Base-by-base conservation (phyloP, 208 protist genomes). In the Trypanosoma caninum region DNA sequence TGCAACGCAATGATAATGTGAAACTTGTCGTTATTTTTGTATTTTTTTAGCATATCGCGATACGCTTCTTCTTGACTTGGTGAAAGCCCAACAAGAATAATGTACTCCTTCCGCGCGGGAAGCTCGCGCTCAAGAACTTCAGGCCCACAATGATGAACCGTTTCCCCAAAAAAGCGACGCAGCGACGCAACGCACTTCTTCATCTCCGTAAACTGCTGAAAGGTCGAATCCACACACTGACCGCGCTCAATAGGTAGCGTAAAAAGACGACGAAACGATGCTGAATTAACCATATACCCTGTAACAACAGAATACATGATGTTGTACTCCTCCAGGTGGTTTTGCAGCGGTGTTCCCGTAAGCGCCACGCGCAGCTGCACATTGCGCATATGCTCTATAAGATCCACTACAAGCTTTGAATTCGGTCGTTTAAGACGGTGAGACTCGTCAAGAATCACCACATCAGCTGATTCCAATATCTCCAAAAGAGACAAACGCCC, bases 281-380 rank as follows among this genome's bases (percentile, higher is more conserved):
- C 57, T 7, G 64, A 54, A 59, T 91, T 74, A 27, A 91, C 50
- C 35, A 74, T 54, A 3, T 51, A 31, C 10, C 81, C 83, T 1
- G 74, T 91, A 0, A 95, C 78, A 9, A 85, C 74, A 14, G 89
- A 80, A 57, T 89, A 69, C 90, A 97, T 96, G 8, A 88, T 79
- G 47, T 83, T 94, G 59, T 97, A 97, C 65, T 94, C 85, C 37
- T 82, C 76, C 10, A 97, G 61, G 60, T 96, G 81, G 46, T 96
- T 96, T 63, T 96, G 89, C 27, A 95, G 67, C 22, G 89, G 89
- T 10, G 89, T 96, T 18, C 92, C 92, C 3, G 92, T 97, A 6
- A 97, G 77, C 0, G 88, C 85, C 10, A 97, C 35, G 11, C 92
- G 85, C 42, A 94, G 68, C 61, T 84, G 88, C 34, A 88, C 68